These are phyloP conservation scores for Acacia melanoxylon DNA, from an alignment of 306 rosid genomes.

Conservation along the genomic window DNA sequence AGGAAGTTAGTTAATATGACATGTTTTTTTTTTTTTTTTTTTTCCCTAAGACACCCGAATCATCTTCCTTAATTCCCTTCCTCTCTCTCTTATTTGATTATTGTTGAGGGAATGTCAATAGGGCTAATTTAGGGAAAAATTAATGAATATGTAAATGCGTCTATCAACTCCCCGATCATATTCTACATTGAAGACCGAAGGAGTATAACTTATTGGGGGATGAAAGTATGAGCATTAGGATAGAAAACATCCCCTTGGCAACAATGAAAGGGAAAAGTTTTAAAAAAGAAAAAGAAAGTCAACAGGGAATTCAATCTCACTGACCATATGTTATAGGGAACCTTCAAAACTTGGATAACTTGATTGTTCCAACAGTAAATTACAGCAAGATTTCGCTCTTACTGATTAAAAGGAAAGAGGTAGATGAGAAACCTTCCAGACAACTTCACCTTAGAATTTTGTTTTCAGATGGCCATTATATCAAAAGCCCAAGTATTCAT, in stretches of 20 bases:
- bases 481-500: constrained; percentile 27
- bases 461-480: constrained; percentile 4
- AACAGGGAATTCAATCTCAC: neutral
- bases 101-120: too few relatives aligned
- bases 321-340: neutral
- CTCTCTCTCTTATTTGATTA: too few relatives aligned
- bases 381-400: neutral
- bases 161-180: too few relatives aligned
- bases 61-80: too few relatives aligned
- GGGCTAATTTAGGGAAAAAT: too few relatives aligned
- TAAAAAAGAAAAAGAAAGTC: neutral
- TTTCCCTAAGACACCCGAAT: too few relatives aligned
- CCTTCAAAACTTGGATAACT: neutral
- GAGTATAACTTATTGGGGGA: neutral
- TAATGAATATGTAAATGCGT: too few relatives aligned
- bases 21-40: too few relatives aligned
- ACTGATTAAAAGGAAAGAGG: constrained; percentile 7
- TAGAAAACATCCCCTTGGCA: neutral
- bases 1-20: too few relatives aligned
- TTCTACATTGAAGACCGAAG: too few relatives aligned
- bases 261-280: neutral
- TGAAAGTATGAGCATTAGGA: neutral
- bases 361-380: neutral
- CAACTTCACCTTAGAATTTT: neutral
- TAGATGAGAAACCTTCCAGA: neutral